phyloP scores from a whole-genome alignment of 441 rosid genomes.

The Gossypium schwendimanii region DNA sequence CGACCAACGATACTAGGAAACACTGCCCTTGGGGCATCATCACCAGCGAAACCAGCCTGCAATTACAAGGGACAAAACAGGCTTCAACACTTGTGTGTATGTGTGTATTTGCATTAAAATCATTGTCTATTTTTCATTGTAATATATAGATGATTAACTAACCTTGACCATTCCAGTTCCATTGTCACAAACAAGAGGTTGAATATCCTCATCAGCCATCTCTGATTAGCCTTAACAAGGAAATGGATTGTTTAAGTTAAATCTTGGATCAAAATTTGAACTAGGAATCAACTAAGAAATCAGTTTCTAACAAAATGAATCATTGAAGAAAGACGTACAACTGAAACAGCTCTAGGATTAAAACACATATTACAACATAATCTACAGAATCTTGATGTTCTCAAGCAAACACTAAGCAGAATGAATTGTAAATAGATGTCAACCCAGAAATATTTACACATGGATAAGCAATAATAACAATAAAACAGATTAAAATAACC shows the following conservation, averaged over 20 bases:
- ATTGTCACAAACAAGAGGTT: conserved; percentile 63
- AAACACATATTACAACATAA: background rate
- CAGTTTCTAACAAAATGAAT: background rate
- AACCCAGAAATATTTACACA: background rate
- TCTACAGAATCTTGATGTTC: background rate
- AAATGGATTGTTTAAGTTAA: background rate
- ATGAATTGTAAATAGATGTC: background rate
- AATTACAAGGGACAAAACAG: background rate
- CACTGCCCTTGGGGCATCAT: conserved; percentile 71
- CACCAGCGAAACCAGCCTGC: conserved; percentile 71
- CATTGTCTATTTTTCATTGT: background rate
- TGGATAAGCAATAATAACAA: background rate
- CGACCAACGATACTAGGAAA: conserved; percentile 40
- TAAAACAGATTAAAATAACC: background rate
- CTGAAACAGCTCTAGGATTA: background rate
- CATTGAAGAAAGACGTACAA: background rate
- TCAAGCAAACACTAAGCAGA: background rate
- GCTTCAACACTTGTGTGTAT: background rate
- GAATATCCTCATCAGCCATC: conserved; percentile 61
- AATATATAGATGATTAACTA: conserved; percentile 7
- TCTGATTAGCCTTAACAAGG: conserved; percentile 25
- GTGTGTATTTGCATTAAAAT: too few relatives aligned
- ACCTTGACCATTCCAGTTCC: conserved; percentile 69
- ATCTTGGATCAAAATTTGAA: background rate
- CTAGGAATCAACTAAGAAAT: background rate